These are phyloP conservation scores for Linnemannia zychae DNA, from an alignment of 192 early-diverging fungal genomes.

Conservation along the genomic window DNA sequence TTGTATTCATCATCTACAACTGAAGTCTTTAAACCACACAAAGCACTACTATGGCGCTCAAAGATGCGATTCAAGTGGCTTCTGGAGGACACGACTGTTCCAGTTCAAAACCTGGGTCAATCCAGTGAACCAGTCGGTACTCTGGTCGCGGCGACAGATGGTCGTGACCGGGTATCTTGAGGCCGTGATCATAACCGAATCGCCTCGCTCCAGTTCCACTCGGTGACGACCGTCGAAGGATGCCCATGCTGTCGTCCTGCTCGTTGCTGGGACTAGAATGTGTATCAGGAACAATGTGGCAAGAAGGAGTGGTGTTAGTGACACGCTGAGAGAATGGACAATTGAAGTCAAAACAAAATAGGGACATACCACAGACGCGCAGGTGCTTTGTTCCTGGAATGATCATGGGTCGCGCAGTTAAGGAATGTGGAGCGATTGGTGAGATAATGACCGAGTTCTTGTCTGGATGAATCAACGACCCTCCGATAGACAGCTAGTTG, in stretches of 20 bases:
- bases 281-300: no score
- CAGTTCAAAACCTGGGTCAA: constrained; percentile 88
- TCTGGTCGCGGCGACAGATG: constrained; percentile 76
- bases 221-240: constrained; percentile 93
- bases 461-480: constrained; percentile 94
- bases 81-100: constrained; percentile 92
- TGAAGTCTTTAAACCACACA: background rate
- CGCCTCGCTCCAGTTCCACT: constrained; percentile 83
- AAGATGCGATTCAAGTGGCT: constrained; percentile 70
- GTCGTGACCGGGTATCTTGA: constrained; percentile 89
- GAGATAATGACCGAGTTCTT: constrained; percentile 90
- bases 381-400: constrained; percentile 90
- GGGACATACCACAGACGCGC: constrained; percentile 67
- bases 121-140: constrained; percentile 90
- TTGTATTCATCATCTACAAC: background rate
- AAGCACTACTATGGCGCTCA: background rate
- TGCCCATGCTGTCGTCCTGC: constrained; percentile 88
- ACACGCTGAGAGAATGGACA: background rate
- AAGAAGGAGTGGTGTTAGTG: background rate
- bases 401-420: constrained; percentile 95
- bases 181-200: constrained; percentile 85
- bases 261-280: constrained; percentile 34
- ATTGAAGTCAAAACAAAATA: constrained; percentile 62
- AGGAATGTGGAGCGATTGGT: constrained; percentile 90
- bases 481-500: constrained; percentile 84